phyloP scores from a whole-genome alignment of 805 yeast species.

The Metschnikowia amazonensis region DNA sequence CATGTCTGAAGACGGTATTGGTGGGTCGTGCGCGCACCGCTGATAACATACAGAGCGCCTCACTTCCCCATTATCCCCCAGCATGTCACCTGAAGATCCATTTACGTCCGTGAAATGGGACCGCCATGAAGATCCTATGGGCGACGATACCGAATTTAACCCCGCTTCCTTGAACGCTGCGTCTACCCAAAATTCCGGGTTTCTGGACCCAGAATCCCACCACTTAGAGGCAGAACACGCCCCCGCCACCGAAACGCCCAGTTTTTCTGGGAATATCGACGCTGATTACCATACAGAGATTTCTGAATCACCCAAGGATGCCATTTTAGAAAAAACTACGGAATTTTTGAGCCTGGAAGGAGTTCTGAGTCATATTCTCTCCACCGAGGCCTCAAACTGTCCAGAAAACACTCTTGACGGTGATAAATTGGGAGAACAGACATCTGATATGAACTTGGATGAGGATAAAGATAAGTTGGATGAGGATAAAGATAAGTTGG shows the following conservation, averaged over 20 bases:
- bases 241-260: not conserved
- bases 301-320: not conserved
- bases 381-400: not conserved
- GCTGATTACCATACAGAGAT: not conserved
- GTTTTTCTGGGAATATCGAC: not conserved
- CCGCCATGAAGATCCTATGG: constrained; percentile 33
- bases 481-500: not conserved
- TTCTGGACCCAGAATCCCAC: not conserved
- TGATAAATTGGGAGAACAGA: not conserved
- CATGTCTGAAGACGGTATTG: not conserved
- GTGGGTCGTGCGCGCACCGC: constrained; percentile 10
- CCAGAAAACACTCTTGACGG: not conserved
- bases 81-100: constrained; percentile 37
- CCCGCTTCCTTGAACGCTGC: not conserved
- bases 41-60: constrained; percentile 6
- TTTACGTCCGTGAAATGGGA: constrained; percentile 60
- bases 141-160: not conserved
- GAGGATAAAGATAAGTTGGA: not conserved
- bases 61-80: not conserved
- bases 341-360: not conserved
- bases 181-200: not conserved
- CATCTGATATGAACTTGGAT: too few species aligned
- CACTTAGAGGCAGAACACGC: not conserved
- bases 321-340: not conserved
- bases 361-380: not conserved